Base-by-base conservation (phyloP, 495 filamentous ascomycete genomes). In the Trichocladium uniseriatum region DNA sequence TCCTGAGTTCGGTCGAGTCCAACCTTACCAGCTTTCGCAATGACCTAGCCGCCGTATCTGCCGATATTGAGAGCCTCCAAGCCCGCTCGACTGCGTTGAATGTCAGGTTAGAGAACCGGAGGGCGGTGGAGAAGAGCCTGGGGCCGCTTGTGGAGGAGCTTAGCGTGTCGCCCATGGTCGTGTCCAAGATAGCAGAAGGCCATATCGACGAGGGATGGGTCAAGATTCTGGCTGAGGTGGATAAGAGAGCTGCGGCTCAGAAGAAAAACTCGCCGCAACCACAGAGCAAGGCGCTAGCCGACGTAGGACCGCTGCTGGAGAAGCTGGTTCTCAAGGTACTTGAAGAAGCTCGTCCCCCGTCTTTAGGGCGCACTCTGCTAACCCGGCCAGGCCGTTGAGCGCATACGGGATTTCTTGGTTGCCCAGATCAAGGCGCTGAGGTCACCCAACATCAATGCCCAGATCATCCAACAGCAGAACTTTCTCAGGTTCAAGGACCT, bases 41-140 rank as follows among this genome's bases (percentile, higher is more conserved):
- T 42, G 92, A 98, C 63, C 75, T 98, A 13, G 89, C 88, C 3
- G 78, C 79, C 2, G 94, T 98, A 6, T 95, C 92, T 8, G 81
- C 87, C 3, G 92, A 98, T 60, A 98, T 98, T 22, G 94, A 98
- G 67, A 87, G 79, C 13, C 71, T 98, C 15, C 92, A 98, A 64
- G 79, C 83, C 28, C 81, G 89, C 15, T 97, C 92, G 2, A 79
- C 81, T 5, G 79, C 83, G 28, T 65, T 98, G 52, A 96, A 90
- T 55, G 79, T 83, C n/a, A 81, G 88, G 64, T 68, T 97, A 28
- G 85, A 91, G 58, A 97, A 97, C 57, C 74, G 92, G 19, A 89
- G 85, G 56, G 78, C 83, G 16, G 89, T 96, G 7, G 92, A 98
- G 66, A 89, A 86, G 63, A 71, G 86, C 1, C 71, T 98, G 9